Evolutionary conservation across 164 flowering plant genomes (phyloP), one percentile per base, ranked within the genome.

Genomic region (Macadamia tetraphylla): DNA sequence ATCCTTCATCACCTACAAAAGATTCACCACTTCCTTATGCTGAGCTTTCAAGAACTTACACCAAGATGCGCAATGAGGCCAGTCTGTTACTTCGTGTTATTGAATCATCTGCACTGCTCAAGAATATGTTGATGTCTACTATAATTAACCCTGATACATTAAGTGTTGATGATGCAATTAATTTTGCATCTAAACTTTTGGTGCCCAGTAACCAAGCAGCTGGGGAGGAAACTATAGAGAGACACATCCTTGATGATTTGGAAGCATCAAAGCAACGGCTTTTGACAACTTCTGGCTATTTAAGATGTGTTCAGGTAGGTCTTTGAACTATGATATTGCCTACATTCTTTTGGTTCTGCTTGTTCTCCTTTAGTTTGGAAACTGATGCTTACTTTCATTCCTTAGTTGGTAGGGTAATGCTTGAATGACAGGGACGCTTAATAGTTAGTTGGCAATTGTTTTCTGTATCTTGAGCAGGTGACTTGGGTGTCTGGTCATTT

Each of bases 31-130:
- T 86, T 78, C 99, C 99, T 48, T 95, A 95, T 77, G 60, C 88
- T 56, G 99, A 95, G 79, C 96, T 95, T 70, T 86, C 96, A 74
- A 90, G 98, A 79, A 95, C 99, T 35, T 95, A 95, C 73, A 61
- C 79, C 51, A 95, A 95, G 83, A 92, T 95, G 99, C 89, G 95
- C 10, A 74, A 74, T 67, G 99, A 95, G 81, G 97, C 98, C 43
- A 70, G 70, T 71, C 87, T 82, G 63, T 79, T 95, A 74, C 69
- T 85, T 61, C 74, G 43, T 68, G 77, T 78, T 68, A 79, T 84
- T 66, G 82, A 84, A 69, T 76, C 91, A 55, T 85, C 81, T 64
- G 84, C 82, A 43, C 42, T 75, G 74, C 77, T 73, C 67, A 58
- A 74, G 30, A 74, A 74, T 61, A n/a, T 75, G 17, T 71, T 84